A percentile compares a stretch with the other conserved stretches of the same genome.
Evolutionary conservation across 805 yeast genomes (phyloP).

Genomic region (Candida argentea): DNA sequence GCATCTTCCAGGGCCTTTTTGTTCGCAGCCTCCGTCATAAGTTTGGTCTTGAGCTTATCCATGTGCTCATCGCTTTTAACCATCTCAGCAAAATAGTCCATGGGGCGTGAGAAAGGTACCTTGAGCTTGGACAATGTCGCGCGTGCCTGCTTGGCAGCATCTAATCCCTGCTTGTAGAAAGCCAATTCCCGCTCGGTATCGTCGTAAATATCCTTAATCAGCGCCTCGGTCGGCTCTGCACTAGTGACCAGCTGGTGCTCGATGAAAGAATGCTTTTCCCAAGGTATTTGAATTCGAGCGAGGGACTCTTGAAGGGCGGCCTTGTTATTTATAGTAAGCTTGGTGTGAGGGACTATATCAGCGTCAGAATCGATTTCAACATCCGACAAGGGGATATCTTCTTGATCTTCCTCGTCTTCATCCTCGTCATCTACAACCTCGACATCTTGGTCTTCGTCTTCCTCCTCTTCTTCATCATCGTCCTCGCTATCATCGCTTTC

Average conservation of each 20-base stretch:
- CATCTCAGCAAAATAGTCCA: constrained; percentile 98
- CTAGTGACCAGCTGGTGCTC: constrained; percentile 77
- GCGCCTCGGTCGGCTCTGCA: constrained; percentile 46
- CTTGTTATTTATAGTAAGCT: constrained; percentile 76
- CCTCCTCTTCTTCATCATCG: constrained; percentile 42
- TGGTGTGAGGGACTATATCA: constrained; percentile 86
- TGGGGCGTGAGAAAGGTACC: constrained; percentile 86
- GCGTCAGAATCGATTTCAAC: constrained; percentile 92
- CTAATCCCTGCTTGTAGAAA: constrained; percentile 88
- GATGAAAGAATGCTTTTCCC: constrained; percentile 58
- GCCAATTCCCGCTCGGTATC: constrained; percentile 94
- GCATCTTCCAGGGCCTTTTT: constrained; percentile 91
- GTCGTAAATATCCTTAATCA: constrained; percentile 81
- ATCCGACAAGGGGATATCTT: constrained; percentile 81
- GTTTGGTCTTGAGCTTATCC: constrained; percentile 81
- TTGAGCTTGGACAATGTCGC: constrained; percentile 53
- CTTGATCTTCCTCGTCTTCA: constrained; percentile 55
- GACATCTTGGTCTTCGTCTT: constrained; percentile 48
- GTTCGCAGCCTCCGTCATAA: constrained; percentile 68
- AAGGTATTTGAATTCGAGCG: constrained; percentile 56
- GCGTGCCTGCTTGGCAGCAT: constrained; percentile 70
- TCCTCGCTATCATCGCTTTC: constrained; percentile 31
- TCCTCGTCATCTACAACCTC: constrained; percentile 57
- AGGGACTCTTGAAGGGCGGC: constrained; percentile 71
- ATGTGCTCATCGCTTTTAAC: constrained; percentile 95